Percentiles rank a stretch among this genome's conserved stretches.
Conservation (phyloP, 768 basidiomycete species). For the Suillus hirtellus region DNA sequence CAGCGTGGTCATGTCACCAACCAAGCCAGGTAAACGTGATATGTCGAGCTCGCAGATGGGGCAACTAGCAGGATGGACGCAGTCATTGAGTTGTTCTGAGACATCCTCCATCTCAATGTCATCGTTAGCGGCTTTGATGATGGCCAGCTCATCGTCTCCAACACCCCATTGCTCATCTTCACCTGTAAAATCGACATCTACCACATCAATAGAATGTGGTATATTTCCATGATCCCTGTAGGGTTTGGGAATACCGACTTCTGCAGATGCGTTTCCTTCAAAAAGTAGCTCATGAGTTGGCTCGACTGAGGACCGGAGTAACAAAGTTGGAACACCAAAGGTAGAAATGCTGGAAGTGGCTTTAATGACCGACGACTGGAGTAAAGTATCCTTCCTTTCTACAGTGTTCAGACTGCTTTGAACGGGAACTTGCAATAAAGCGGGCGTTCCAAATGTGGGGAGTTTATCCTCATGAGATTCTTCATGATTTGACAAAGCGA, state of each 20-base stretch:
- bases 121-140: constrained; percentile 32
- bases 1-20: constrained; percentile 26
- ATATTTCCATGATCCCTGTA: not conserved
- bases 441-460: constrained; percentile 27
- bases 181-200: not conserved
- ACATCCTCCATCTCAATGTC: constrained; percentile 30
- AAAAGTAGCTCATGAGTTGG: not conserved
- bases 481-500: not conserved
- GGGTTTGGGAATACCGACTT: not conserved
- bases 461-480: not conserved
- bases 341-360: constrained; percentile 11
- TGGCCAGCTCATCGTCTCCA: constrained; percentile 68
- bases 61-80: constrained; percentile 16
- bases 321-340: constrained; percentile 22
- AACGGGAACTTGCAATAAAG: constrained; percentile 18
- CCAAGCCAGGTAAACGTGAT: constrained; percentile 12
- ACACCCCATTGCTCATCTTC: constrained; percentile 59
- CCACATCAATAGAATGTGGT: not conserved
- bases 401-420: not conserved
- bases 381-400: not conserved
- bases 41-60: constrained; percentile 28
- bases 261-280: not conserved
- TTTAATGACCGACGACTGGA: constrained; percentile 4
- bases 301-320: constrained; percentile 14
- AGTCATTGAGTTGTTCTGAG: constrained; percentile 9